Base-by-base conservation (phyloP, 768 basidiomycete species). In the Fomitopsis serialis region DNA sequence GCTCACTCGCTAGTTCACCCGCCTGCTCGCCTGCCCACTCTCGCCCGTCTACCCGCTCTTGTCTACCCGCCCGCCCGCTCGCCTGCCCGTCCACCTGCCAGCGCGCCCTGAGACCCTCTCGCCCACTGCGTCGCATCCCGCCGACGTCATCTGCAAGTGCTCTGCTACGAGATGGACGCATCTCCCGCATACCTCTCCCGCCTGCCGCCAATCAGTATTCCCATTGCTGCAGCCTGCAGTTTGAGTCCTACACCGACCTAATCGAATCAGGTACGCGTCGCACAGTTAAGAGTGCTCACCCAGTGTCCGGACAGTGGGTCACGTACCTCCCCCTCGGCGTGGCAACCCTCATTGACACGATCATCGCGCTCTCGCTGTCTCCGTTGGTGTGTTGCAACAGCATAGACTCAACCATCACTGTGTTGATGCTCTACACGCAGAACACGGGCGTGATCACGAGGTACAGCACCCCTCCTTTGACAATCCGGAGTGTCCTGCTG, bases 371-470 rank as follows among this genome's bases (percentile, higher is more conserved):
- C 2, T 52, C 60, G 21, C 55, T 61, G 17, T 61, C 57, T 37
- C 56, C 37, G 37, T 40, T 10, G 4, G 11, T 8, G 3, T 25
- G 42, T n/a, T n/a, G n/a, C n/a, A n/a, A n/a, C 34, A 61, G 59
- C 27, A 56, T 53, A 34, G 53, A 56, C n/a, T 55, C 52, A 4
- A 53, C 55, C n/a, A 50, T 58, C 23, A 47, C 45, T 35, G 48
- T 42, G 32, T 53, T 61, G 22, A 61, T 61, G 47, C 43, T 56
- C 9, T 61, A 61, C 25, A 58, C 57, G 3, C n/a, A 58, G 8
- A 61, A 61, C 36, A 61, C 60, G 2, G 60, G 60, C 2, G 50
- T 58, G 10, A 52, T 61, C 11, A 58, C 57, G 2, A 52, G 60
- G 60, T 56, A 15, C n/a, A 54, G 32, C 25, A 13, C 2, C 25